Evolutionary conservation across 176 grass and related monocot genomes (phyloP).

Genomic region (Oryza meyeriana): DNA sequence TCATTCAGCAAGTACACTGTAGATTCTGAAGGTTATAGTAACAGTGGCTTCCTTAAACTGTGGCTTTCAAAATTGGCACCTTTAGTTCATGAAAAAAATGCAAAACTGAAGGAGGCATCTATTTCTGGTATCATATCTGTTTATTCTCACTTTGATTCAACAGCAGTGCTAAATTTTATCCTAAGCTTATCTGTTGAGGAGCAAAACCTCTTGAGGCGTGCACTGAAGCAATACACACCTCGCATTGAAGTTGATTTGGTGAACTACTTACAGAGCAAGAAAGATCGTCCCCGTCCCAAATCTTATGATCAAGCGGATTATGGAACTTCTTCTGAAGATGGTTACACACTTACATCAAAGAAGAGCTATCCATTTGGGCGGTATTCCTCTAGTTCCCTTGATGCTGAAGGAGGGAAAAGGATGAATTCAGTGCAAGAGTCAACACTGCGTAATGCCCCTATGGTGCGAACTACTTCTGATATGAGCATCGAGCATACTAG

Average conservation of each 20-base stretch:
- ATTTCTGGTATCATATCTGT: slow-evolving; percentile 94
- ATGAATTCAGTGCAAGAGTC: slow-evolving; percentile 56
- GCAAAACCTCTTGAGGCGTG: slow-evolving; percentile 89
- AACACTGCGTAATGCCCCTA: slow-evolving; percentile 29
- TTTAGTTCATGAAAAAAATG: slow-evolving; percentile 89
- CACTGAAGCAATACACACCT: slow-evolving; percentile 93
- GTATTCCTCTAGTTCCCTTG: slow-evolving; percentile 79
- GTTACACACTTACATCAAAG: slow-evolving; percentile 63
- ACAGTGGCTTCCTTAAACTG: slow-evolving; percentile 93
- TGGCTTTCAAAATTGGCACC: slow-evolving; percentile 97
- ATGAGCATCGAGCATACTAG: slow-evolving; percentile 41
- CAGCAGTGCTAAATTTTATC: slow-evolving; percentile 98
- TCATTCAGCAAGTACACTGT: slow-evolving; percentile 77
- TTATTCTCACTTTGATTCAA: slow-evolving; percentile 95
- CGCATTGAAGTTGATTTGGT: slow-evolving; percentile 99
- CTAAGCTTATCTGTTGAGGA: slow-evolving; percentile 91
- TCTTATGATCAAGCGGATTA: slow-evolving; percentile 90
- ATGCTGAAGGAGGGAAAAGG: slow-evolving; percentile 51
- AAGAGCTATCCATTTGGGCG: slow-evolving; percentile 73
- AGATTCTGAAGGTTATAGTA: slow-evolving; percentile 86
- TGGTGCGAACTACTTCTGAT: slow-evolving; percentile 52
- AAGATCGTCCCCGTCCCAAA: slow-evolving; percentile 83
- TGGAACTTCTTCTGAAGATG: slow-evolving; percentile 91
- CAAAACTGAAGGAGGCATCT: slow-evolving; percentile 95
- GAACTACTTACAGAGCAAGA: slow-evolving; percentile 98